These are phyloP conservation scores for Pseudevernia furfuracea DNA, from an alignment of 495 filamentous ascomycete species.

Conservation along the genomic window DNA sequence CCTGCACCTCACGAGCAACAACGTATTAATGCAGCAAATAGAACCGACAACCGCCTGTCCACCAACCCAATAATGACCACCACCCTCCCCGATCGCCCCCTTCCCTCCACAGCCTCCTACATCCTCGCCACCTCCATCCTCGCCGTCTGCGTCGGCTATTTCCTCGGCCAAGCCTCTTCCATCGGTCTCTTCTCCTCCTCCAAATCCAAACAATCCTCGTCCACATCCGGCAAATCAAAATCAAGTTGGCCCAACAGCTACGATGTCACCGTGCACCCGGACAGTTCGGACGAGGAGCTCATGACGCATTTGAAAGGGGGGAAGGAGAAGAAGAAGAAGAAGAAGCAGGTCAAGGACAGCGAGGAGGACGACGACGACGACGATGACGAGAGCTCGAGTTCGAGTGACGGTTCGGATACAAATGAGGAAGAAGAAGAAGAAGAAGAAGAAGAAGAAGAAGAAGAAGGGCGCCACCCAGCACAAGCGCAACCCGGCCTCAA, in stretches of 20 bases:
- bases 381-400: too few species aligned
- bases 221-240: conserved; percentile 21
- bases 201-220: conserved; percentile 37
- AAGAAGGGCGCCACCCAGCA: background rate
- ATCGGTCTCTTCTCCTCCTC: conserved; percentile 37
- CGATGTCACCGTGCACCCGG: conserved; percentile 42
- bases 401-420: too few species aligned
- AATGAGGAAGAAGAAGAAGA: too few species aligned
- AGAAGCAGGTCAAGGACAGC: conserved; percentile 15
- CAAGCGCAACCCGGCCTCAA: conserved; percentile 36
- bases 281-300: conserved; percentile 40
- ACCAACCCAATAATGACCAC: conserved; percentile 4
- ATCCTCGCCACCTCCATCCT: conserved; percentile 59
- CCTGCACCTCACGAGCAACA: too few species aligned
- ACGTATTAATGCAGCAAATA: too few species aligned
- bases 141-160: conserved; percentile 59
- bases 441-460: conserved; percentile 55
- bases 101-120: conserved; percentile 43
- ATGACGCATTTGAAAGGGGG: conserved; percentile 17
- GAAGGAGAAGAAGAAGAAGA: conserved; percentile 9
- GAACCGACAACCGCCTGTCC: too few species aligned
- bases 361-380: conserved; percentile 20
- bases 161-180: conserved; percentile 47
- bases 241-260: conserved; percentile 46
- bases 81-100: conserved; percentile 31